Evolutionary conservation across 306 rosid genomes (phyloP).

Genomic region (Gleditsia sinensis): DNA sequence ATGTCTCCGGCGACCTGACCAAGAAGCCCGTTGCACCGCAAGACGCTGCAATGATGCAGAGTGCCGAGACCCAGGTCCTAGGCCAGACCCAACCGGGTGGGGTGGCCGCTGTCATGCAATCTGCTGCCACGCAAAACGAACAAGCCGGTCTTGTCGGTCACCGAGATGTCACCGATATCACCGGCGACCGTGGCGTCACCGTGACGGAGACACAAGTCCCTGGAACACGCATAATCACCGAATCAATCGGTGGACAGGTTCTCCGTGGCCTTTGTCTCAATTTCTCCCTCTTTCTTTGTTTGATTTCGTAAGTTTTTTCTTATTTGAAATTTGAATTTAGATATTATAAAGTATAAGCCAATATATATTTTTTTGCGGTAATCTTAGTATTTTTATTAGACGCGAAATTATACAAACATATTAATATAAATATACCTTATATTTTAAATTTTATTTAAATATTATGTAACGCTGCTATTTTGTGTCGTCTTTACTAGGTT

Average conservation of each 20-base stretch:
- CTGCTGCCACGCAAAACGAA: slow-evolving; percentile 64
- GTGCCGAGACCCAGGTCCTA: slow-evolving; percentile 53
- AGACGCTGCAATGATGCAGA: slow-evolving; percentile 89
- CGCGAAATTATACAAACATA: too few species aligned
- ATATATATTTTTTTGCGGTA: too few species aligned
- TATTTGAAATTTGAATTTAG: too few species aligned
- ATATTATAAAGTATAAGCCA: too few species aligned
- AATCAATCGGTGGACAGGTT: slow-evolving; percentile 76
- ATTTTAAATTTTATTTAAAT: too few species aligned
- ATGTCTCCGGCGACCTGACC: slow-evolving; percentile 59
- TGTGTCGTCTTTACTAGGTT: slow-evolving; percentile 42
- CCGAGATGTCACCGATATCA: slow-evolving; percentile 44
- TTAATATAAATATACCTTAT: too few species aligned
- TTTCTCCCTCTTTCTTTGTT: not conserved
- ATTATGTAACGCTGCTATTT: too few species aligned
- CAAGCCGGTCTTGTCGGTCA: slow-evolving; percentile 54
- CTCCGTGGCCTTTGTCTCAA: not conserved
- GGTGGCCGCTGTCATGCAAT: slow-evolving; percentile 61
- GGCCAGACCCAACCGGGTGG: slow-evolving; percentile 66
- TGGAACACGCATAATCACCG: slow-evolving; percentile 63
- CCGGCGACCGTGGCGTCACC: slow-evolving; percentile 56
- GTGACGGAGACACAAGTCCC: slow-evolving; percentile 53
- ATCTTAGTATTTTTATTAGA: too few species aligned
- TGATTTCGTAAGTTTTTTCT: too few species aligned
- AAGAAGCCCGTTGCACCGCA: slow-evolving; percentile 56